phyloP scores from a whole-genome alignment of 2,329 filamentous ascomycete genomes.

The Penicillium sp. region DNA sequence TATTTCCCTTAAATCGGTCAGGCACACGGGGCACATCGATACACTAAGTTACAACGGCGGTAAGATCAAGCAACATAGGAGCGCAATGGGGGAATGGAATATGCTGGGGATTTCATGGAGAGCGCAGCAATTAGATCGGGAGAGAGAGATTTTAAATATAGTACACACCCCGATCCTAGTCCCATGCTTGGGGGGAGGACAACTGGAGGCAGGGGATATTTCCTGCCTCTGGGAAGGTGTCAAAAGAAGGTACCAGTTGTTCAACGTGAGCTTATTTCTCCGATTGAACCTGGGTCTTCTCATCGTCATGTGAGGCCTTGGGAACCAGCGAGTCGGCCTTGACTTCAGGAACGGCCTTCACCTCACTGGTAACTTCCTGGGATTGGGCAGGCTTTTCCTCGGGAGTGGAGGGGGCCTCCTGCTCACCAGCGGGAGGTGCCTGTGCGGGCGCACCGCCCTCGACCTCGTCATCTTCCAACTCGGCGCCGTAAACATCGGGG shows the following conservation, averaged over 20 bases:
- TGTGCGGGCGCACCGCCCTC: conserved; percentile 36
- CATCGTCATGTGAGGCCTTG: conserved; percentile 51
- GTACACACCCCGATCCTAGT: conserved; percentile 24
- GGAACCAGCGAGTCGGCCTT: conserved; percentile 48
- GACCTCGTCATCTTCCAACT: conserved; percentile 72
- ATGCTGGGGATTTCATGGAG: conserved; percentile 21
- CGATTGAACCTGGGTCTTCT: conserved; percentile 19
- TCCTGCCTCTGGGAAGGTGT: conserved; percentile 5
- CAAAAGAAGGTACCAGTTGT: conserved; percentile 3
- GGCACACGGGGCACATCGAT: conserved; percentile 25
- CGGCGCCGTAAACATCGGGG: conserved; percentile 88
- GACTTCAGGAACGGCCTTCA: conserved; percentile 23
- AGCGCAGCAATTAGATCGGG: conserved; percentile 8
- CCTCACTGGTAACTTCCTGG: conserved; percentile 17
- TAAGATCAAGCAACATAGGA: conserved; percentile 16
- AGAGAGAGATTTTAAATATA: conserved; percentile 23
- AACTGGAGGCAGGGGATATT: background rate
- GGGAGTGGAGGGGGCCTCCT: conserved; percentile 25
- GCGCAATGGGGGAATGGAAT: conserved; percentile 24
- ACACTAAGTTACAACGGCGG: conserved; percentile 30
- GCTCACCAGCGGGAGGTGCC: conserved; percentile 22
- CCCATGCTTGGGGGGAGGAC: conserved; percentile 6
- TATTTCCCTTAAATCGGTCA: conserved; percentile 22
- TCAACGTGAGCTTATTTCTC: background rate
- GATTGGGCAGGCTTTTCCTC: conserved; percentile 26